These are phyloP conservation scores for Trichomonascus vanleenenianus DNA, from an alignment of 805 yeast species.

Conservation along the genomic window DNA sequence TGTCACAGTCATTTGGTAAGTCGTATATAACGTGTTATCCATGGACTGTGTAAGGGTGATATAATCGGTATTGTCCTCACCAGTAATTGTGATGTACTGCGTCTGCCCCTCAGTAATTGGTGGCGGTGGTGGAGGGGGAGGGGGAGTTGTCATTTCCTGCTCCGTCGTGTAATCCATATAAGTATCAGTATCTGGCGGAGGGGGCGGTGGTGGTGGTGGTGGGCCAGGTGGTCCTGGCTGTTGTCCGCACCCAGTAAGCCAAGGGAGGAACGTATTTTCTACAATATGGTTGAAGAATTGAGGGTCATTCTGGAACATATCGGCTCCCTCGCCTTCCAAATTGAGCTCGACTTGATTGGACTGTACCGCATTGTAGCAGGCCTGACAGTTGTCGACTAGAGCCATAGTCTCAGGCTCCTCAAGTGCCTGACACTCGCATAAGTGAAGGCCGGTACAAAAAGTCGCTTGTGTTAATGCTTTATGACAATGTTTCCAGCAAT, in stretches of 20 bases:
- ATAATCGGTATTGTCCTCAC: conserved; percentile 1
- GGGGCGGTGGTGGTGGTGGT: neutral
- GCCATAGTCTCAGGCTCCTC: conserved; percentile 4
- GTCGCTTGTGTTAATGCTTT: conserved; percentile 7
- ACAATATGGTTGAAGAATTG: conserved; percentile 15
- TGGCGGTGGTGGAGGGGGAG: conserved; percentile 7
- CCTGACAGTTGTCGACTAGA: conserved; percentile 12
- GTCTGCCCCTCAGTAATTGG: conserved; percentile 2
- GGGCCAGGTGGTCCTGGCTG: neutral
- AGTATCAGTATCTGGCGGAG: conserved; percentile 1
- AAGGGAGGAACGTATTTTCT: conserved; percentile 15
- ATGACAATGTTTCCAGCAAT: conserved; percentile 16
- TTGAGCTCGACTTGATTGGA: conserved; percentile 8
- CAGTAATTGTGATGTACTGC: neutral
- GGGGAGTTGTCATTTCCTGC: neutral
- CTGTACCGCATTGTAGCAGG: conserved; percentile 13
- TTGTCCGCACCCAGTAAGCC: conserved; percentile 12
- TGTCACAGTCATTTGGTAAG: too few species aligned
- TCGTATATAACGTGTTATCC: too few species aligned
- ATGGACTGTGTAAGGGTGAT: too few species aligned
- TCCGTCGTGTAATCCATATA: conserved; percentile 1
- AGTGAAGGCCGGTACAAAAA: conserved; percentile 10
- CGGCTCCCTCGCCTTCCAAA: conserved; percentile 9
- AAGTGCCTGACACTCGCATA: conserved; percentile 11
- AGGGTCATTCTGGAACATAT: conserved; percentile 7